Evolutionary conservation across 129 eudicot genomes (phyloP), one percentile per base, ranked within the genome.

Genomic region (Glebionis coronaria): DNA sequence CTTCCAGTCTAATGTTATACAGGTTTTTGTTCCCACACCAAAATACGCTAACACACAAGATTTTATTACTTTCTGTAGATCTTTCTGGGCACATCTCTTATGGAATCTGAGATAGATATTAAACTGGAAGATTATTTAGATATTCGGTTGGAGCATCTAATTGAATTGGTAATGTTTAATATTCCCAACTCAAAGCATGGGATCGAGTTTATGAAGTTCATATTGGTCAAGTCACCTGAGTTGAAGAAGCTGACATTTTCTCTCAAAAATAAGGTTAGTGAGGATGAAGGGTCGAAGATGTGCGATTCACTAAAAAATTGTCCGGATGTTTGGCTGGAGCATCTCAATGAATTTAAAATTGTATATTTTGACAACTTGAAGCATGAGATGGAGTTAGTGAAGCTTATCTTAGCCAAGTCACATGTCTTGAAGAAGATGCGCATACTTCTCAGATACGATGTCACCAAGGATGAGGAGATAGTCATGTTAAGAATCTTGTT

Each of bases 401-500:
- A 62, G 67, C 67, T 11, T 62, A n/a, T 62, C 14, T 45, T 62
- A 49, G 50, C 25, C 20, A 62, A 31, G 35, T 62, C 67, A 62
- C 67, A 52, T 9, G 35, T 15, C 5, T 38, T 52, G 57, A 21
- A 62, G 52, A 60, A 64, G 11, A 29, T 64, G 35, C 7, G n/a
- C 13, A 64, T 64, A 16, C 7, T 18, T 10, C 38, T 50, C 35
- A 0, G 11, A 4, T 4, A 4, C 1, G 2, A 63, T 12, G 53
- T 47, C 31, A 21, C 25, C 21, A 31, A 14, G 18, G 69, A 64
- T 28, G 51, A 44, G 1, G 56, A 28, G 51, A 25, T 44, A 18
- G 53, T 11, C 16, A 47, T 47, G 16, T 12, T n/a, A 47, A 47
- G 53, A 47, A 12, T 47, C 1, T n/a, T 47, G n/a, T 47, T 47